These are phyloP conservation scores for Pseudopyricularia cyperi DNA, from an alignment of 2,329 filamentous ascomycete species.

Conservation along the genomic window DNA sequence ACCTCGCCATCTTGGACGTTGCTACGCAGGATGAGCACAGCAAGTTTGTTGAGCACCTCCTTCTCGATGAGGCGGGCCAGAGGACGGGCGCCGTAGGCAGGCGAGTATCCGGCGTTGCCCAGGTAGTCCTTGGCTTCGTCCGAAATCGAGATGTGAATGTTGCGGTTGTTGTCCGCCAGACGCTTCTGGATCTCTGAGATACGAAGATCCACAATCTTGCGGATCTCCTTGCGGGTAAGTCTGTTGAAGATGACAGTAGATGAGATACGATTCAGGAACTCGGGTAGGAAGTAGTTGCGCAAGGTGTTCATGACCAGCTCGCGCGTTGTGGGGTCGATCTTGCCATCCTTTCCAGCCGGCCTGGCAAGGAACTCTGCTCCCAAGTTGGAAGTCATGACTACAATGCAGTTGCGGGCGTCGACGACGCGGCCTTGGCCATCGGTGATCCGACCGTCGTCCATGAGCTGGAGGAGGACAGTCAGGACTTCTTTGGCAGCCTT, in stretches of 20 bases:
- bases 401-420: slow-evolving; percentile 95
- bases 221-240: slow-evolving; percentile 77
- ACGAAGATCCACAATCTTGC: slow-evolving; percentile 88
- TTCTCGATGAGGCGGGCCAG: slow-evolving; percentile 86
- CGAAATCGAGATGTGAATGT: slow-evolving; percentile 71
- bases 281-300: slow-evolving; percentile 91
- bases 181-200: slow-evolving; percentile 83
- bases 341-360: slow-evolving; percentile 64
- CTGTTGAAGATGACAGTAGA: slow-evolving; percentile 98
- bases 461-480: slow-evolving; percentile 94
- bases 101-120: slow-evolving; percentile 82
- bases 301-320: slow-evolving; percentile 86
- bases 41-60: slow-evolving; percentile 87
- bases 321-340: slow-evolving; percentile 70
- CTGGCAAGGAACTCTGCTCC: slow-evolving; percentile 88
- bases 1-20: slow-evolving; percentile 74
- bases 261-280: slow-evolving; percentile 97
- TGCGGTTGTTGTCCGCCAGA: slow-evolving; percentile 70
- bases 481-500: slow-evolving; percentile 97
- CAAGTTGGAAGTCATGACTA: slow-evolving; percentile 97
- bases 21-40: slow-evolving; percentile 79
- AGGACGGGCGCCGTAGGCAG: slow-evolving; percentile 86
- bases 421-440: slow-evolving; percentile 93
- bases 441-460: slow-evolving; percentile 97
- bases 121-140: slow-evolving; percentile 88